A percentile compares a stretch with the other conserved stretches of the same genome.
Evolutionary conservation across 352 stramenopile genomes (phyloP).

Genomic region (Phytopythium vexans): DNA sequence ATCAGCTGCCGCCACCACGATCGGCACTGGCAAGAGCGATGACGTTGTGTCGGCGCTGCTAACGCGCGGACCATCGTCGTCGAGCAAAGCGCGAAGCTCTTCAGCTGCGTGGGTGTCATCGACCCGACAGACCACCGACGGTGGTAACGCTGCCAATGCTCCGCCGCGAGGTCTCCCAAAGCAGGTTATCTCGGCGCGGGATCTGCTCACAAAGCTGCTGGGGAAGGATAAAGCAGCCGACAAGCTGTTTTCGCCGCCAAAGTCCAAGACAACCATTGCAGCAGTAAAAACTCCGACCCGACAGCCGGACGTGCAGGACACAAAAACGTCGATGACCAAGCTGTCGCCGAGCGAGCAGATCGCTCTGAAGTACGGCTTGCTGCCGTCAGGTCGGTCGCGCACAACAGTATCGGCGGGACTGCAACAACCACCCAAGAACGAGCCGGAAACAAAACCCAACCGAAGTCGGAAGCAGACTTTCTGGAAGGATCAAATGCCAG

Average conservation of each 20-base stretch:
- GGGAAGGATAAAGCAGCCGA: conserved; percentile 11
- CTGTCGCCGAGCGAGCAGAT: conserved; percentile 50
- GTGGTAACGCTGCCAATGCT: neutral
- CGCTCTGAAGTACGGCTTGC: conserved; percentile 58
- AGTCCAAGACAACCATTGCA: neutral
- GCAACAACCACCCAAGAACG: neutral
- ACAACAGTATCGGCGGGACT: neutral
- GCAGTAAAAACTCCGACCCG: neutral
- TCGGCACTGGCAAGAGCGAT: neutral
- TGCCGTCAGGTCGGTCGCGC: neutral
- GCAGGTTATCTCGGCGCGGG: conserved; percentile 57
- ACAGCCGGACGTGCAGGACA: neutral
- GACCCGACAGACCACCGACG: neutral
- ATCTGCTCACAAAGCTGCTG: conserved; percentile 54
- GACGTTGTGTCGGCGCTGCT: neutral
- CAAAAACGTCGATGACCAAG: conserved; percentile 8
- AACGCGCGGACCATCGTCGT: neutral
- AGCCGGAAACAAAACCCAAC: conserved; percentile 11
- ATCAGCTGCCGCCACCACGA: conserved; percentile 9
- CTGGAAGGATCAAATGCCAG: conserved; percentile 20
- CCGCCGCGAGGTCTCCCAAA: conserved; percentile 17
- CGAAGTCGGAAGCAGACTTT: conserved; percentile 17
- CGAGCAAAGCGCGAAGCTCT: conserved; percentile 6
- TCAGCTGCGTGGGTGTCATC: conserved; percentile 2
- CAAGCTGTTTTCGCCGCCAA: conserved; percentile 5